These are phyloP conservation scores for Blakeslea trispora DNA, from an alignment of 371 early-diverging fungal genomes.

Conservation along the genomic window DNA sequence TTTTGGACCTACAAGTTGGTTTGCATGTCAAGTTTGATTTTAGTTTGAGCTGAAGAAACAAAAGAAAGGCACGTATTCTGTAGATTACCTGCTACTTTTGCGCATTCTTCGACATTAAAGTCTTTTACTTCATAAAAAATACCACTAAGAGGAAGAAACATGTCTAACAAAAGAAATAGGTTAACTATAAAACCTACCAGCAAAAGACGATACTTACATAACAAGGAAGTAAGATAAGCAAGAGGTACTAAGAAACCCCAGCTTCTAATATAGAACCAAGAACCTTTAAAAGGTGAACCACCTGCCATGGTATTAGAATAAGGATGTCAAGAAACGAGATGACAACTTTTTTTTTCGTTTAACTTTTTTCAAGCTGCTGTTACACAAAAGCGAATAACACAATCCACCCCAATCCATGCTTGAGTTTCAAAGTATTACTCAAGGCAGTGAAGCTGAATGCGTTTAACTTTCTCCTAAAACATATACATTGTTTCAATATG, in stretches of 20 bases:
- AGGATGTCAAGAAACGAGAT: neutral
- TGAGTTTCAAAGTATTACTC: no score
- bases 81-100: constrained; percentile 23
- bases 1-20: constrained; percentile 25
- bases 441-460: no score
- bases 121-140: constrained; percentile 8
- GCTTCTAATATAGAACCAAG: constrained; percentile 25
- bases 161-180: neutral
- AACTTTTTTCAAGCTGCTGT: no score
- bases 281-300: constrained; percentile 3
- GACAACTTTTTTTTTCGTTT: neutral
- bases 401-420: no score
- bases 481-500: no score
- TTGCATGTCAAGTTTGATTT: no score
- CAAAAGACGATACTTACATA: constrained; percentile 14
- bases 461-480: no score
- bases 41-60: no score
- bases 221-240: constrained; percentile 10
- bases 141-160: constrained; percentile 8
- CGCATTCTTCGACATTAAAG: constrained; percentile 18
- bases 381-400: no score
- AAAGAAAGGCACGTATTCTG: no score
- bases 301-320: neutral
- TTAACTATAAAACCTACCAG: neutral
- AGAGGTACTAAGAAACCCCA: constrained; percentile 15